A percentile compares a stretch with the other conserved stretches of the same genome.
These are phyloP conservation scores for Backusella morwellensis DNA, from an alignment of 192 early-diverging fungal species.

Conservation along the genomic window DNA sequence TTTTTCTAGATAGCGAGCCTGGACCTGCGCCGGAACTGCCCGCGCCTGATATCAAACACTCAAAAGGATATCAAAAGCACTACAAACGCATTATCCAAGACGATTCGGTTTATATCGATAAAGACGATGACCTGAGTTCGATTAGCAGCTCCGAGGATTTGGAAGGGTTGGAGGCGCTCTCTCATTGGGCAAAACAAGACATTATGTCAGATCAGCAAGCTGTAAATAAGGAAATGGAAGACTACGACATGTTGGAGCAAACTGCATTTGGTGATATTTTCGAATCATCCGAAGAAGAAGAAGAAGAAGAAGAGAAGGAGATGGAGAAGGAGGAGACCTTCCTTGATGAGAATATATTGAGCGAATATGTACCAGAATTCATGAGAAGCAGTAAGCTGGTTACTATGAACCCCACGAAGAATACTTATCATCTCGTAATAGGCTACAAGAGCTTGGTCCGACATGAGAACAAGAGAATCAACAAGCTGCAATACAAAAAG, in stretches of 20 bases:
- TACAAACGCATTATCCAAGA: constrained; percentile 2
- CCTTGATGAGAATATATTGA: background rate
- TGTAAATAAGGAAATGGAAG: background rate
- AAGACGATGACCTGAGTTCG: background rate
- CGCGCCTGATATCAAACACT: background rate
- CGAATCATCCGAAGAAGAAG: background rate
- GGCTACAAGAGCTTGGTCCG: background rate
- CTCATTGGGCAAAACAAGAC: background rate
- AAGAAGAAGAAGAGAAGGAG: background rate
- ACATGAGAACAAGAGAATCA: background rate
- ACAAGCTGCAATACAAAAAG: background rate
- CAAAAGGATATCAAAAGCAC: background rate
- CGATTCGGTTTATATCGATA: constrained; percentile 1
- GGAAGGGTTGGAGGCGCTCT: background rate
- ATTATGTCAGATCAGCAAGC: background rate
- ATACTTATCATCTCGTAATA: background rate
- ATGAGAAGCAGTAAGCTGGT: background rate
- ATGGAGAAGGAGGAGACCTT: background rate
- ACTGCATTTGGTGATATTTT: background rate
- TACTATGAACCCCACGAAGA: background rate
- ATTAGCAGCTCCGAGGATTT: constrained; percentile 8
- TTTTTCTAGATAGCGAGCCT: background rate
- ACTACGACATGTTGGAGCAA: background rate
- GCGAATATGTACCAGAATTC: background rate
- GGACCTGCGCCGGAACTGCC: background rate